These are phyloP conservation scores for Talaromyces ruber DNA, from an alignment of 495 filamentous ascomycete species.

Conservation along the genomic window DNA sequence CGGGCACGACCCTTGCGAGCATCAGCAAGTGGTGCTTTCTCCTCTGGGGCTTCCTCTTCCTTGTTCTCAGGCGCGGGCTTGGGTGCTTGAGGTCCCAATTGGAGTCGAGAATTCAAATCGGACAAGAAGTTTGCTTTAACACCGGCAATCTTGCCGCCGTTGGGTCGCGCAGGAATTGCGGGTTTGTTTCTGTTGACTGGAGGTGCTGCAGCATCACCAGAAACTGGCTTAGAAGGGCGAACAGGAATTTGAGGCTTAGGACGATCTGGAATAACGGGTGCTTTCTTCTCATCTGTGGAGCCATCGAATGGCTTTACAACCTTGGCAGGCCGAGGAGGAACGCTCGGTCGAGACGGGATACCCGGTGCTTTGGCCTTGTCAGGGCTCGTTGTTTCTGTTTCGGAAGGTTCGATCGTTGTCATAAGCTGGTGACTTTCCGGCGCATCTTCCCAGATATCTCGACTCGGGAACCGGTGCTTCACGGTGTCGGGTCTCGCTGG, in stretches of 20 bases:
- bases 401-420: conserved; percentile 65
- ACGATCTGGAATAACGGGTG: conserved; percentile 50
- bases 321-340: conserved; percentile 35
- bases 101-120: conserved; percentile 78
- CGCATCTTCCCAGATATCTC: conserved; percentile 94
- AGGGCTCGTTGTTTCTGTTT: conserved; percentile 35
- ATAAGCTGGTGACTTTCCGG: conserved; percentile 75
- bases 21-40: conserved; percentile 74
- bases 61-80: conserved; percentile 60
- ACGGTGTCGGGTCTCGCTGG: conserved; percentile 37
- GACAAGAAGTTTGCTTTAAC: conserved; percentile 84
- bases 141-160: conserved; percentile 78
- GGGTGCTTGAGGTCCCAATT: conserved; percentile 67
- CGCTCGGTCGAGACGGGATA: conserved; percentile 28
- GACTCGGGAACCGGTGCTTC: conserved; percentile 80
- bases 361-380: conserved; percentile 13
- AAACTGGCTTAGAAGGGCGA: conserved; percentile 53
- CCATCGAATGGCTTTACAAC: conserved; percentile 11
- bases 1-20: conserved; percentile 83
- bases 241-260: conserved; percentile 75
- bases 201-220: conserved; percentile 25
- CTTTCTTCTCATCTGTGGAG: conserved; percentile 1
- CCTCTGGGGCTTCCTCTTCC: conserved; percentile 44
- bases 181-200: conserved; percentile 58
- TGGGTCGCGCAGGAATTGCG: conserved; percentile 69